Evolutionary conservation across 768 basidiomycete species (phyloP).

Genomic region (Leccinum uliginosum): DNA sequence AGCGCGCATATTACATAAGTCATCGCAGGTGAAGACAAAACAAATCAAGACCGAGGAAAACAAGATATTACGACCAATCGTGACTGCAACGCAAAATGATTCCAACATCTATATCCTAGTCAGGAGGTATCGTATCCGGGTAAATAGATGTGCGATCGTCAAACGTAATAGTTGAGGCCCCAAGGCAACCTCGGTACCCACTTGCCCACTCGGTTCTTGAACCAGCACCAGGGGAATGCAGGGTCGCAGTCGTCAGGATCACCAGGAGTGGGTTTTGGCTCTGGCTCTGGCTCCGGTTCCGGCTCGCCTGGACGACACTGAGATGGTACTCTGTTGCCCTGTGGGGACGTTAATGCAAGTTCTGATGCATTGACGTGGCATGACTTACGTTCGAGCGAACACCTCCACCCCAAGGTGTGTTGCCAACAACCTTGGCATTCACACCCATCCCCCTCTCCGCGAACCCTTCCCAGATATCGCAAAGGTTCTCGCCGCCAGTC

Average conservation of each 20-base stretch:
- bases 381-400: conserved; percentile 58
- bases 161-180: conserved; percentile 17
- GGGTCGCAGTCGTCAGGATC: conserved; percentile 29
- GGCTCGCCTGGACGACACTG: conserved; percentile 32
- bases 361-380: not conserved
- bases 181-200: conserved; percentile 25
- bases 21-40: conserved; percentile 14
- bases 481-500: conserved; percentile 91
- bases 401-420: conserved; percentile 93
- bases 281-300: conserved; percentile 19
- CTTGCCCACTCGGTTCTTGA: conserved; percentile 11
- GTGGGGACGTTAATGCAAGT: not conserved
- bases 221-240: conserved; percentile 23
- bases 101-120: conserved; percentile 6
- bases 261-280: conserved; percentile 30
- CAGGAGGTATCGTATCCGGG: conserved; percentile 15
- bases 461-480: conserved; percentile 84
- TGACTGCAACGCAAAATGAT: not conserved
- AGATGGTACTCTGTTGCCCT: conserved; percentile 42
- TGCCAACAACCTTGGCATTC: conserved; percentile 68
- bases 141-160: conserved; percentile 5
- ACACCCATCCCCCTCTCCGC: conserved; percentile 74
- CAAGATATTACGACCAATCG: not conserved
- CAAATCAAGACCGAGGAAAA: not conserved
- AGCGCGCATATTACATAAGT: conserved; percentile 10